Conservation (phyloP, 2,329 filamentous ascomycete genomes). For the Elsinoe arachidis region DNA sequence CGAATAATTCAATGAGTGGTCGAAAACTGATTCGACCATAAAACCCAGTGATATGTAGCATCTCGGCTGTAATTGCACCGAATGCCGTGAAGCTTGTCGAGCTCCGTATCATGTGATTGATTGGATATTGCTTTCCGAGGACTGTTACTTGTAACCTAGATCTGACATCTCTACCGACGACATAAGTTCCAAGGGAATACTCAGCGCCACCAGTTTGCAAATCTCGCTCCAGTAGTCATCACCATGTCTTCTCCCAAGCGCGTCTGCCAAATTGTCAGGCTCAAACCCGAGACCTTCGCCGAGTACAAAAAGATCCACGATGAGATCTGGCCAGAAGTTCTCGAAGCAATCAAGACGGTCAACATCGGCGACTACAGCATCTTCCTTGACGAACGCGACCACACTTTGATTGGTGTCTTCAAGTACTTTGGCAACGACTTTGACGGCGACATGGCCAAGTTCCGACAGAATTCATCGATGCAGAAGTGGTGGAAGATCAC, state of each 20-base stretch:
- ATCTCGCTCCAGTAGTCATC: neutral
- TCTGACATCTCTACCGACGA: neutral
- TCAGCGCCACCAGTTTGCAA: neutral
- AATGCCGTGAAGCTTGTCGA: neutral
- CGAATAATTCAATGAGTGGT: no score
- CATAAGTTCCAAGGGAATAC: neutral
- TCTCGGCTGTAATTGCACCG: neutral
- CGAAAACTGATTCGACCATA: no score
- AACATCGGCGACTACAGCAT: slow-evolving; percentile 70
- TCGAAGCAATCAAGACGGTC: slow-evolving; percentile 65
- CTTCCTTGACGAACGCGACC: slow-evolving; percentile 55
- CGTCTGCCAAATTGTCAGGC: slow-evolving; percentile 63
- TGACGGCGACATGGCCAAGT: slow-evolving; percentile 65
- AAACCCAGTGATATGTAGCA: no score
- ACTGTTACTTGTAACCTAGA: neutral
- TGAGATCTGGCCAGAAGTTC: slow-evolving; percentile 67
- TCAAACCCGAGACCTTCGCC: slow-evolving; percentile 57
- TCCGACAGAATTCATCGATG: slow-evolving; percentile 64
- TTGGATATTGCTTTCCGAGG: no score
- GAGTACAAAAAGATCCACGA: slow-evolving; percentile 68
- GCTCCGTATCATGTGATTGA: neutral
- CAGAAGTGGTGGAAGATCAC: slow-evolving; percentile 76
- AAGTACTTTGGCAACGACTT: slow-evolving; percentile 71
- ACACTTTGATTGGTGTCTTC: slow-evolving; percentile 65
- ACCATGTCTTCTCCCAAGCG: slow-evolving; percentile 33